These are phyloP conservation scores for Melaleuca alternifolia DNA, from an alignment of 345 rosid genomes.

Conservation along the genomic window DNA sequence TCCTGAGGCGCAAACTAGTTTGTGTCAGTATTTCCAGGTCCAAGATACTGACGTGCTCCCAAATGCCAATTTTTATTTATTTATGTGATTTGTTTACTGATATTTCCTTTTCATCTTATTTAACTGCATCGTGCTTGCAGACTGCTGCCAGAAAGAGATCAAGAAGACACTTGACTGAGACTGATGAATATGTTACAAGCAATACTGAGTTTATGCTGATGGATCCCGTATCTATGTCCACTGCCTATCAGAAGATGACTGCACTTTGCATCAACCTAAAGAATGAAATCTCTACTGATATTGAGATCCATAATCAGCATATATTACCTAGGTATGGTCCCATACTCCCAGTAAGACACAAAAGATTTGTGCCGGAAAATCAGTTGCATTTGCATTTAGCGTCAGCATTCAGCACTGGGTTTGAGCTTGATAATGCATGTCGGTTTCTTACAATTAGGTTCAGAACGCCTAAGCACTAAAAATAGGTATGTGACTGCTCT, in stretches of 20 bases:
- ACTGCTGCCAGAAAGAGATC: constrained; percentile 88
- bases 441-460: not conserved
- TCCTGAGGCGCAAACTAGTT: constrained; percentile 82
- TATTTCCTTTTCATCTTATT: not conserved
- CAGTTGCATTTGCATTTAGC: not conserved
- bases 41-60: not conserved
- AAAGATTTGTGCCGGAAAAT: not conserved
- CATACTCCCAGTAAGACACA: not conserved
- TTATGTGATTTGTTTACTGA: not conserved
- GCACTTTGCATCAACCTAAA: constrained; percentile 61
- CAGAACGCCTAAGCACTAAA: not conserved
- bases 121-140: constrained; percentile 18
- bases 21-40: constrained; percentile 93
- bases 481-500: not conserved
- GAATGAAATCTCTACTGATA: constrained; percentile 78
- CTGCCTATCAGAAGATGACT: constrained; percentile 92
- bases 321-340: constrained; percentile 76
- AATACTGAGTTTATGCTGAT: constrained; percentile 41
- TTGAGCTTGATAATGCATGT: not conserved
- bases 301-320: constrained; percentile 86
- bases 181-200: constrained; percentile 75
- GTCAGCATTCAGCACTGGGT: not conserved
- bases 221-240: constrained; percentile 60
- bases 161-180: constrained; percentile 73
- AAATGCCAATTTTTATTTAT: not conserved